Conservation (phyloP, 192 early-diverging fungal genomes). For the Podila minutissima region DNA sequence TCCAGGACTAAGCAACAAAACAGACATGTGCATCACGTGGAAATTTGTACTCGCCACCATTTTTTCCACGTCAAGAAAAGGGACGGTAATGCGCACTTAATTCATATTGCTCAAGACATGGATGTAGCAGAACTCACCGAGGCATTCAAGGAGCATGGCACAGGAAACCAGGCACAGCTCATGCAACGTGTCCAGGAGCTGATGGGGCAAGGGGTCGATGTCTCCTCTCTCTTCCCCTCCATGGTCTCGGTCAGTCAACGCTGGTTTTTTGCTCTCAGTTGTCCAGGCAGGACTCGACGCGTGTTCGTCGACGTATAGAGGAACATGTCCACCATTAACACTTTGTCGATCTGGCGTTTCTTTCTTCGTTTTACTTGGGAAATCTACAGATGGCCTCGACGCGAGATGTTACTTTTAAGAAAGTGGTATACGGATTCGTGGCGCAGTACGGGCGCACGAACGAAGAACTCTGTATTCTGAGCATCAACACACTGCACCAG, state of each 20-base stretch:
- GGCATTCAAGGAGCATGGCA: constrained; percentile 38
- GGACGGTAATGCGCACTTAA: not conserved
- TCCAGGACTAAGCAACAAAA: too few species aligned
- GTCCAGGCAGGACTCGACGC: too few species aligned
- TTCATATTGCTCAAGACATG: constrained; percentile 5
- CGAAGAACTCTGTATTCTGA: constrained; percentile 45
- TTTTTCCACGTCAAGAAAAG: not conserved
- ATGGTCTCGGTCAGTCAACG: constrained; percentile 40
- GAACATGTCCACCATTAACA: too few species aligned
- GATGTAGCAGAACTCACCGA: constrained; percentile 42
- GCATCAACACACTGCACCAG: constrained; percentile 53
- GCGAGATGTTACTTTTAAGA: constrained; percentile 50
- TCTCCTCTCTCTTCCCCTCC: constrained; percentile 48
- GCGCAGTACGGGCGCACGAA: constrained; percentile 37
- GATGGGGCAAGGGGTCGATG: constrained; percentile 53
- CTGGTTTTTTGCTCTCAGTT: not conserved
- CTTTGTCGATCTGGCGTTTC: not conserved
- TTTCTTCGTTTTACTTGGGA: not conserved
- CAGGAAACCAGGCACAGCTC: constrained; percentile 15
- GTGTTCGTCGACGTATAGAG: too few species aligned
- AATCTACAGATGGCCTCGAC: constrained; percentile 40
- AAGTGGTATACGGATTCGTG: constrained; percentile 42
- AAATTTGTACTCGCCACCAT: too few species aligned
- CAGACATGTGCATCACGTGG: too few species aligned
- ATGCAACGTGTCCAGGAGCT: constrained; percentile 46